Evolutionary conservation across 805 yeast genomes (phyloP).

Genomic region (Wickerhamomyces bisporus): DNA sequence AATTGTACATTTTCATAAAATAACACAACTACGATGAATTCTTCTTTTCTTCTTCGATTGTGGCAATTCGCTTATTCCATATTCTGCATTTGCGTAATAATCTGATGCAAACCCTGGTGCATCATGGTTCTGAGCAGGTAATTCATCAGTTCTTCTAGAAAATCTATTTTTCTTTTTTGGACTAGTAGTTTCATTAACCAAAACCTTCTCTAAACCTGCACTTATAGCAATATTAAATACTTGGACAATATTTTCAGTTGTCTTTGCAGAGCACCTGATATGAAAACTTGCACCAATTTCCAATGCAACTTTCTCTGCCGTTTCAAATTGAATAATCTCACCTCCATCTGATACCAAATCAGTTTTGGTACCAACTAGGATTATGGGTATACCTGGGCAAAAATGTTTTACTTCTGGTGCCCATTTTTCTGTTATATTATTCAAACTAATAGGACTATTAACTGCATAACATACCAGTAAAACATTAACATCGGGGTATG

Average conservation of each 20-base stretch:
- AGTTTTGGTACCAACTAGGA: conserved; percentile 78
- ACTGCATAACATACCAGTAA: conserved; percentile 73
- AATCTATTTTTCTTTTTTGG: conserved; percentile 6
- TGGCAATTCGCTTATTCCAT: conserved; percentile 7
- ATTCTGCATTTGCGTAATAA: conserved; percentile 15
- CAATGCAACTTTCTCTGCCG: conserved; percentile 38
- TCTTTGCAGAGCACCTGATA: conserved; percentile 74
- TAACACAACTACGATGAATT: conserved; percentile 8
- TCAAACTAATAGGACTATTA: conserved; percentile 55
- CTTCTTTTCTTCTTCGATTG: conserved; percentile 1
- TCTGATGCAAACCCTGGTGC: conserved; percentile 5
- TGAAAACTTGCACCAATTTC: conserved; percentile 67
- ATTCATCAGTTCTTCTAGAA: conserved; percentile 1
- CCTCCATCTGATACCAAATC: conserved; percentile 41
- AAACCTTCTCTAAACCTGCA: conserved; percentile 17
- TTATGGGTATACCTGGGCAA: conserved; percentile 73
- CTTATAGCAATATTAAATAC: conserved; percentile 59
- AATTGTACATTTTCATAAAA: conserved; percentile 5
- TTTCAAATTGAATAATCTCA: conserved; percentile 40
- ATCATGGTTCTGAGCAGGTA: not conserved
- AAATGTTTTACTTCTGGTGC: conserved; percentile 79
- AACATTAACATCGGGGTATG: conserved; percentile 75
- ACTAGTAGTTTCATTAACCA: conserved; percentile 7
- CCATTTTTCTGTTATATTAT: conserved; percentile 79
- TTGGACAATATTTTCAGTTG: conserved; percentile 57